These are phyloP conservation scores for Geranium brycei DNA, from an alignment of 345 rosid genomes.

Conservation along the genomic window DNA sequence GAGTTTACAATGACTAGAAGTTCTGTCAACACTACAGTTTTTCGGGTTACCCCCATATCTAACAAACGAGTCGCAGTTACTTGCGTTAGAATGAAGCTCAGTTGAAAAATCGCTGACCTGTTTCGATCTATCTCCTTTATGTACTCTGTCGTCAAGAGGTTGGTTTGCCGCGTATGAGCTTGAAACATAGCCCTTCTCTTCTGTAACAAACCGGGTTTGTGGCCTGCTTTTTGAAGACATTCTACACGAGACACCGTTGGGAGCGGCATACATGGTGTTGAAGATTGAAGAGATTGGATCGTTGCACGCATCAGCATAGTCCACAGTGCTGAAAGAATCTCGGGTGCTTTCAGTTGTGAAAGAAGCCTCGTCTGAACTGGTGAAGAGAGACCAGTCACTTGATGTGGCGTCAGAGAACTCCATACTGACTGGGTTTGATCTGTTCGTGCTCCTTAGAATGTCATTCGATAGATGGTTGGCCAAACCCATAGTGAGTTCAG, in stretches of 20 bases:
- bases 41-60: slow-evolving; percentile 30
- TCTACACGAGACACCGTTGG: slow-evolving; percentile 37
- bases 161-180: slow-evolving; percentile 25
- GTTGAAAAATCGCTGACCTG: slow-evolving; percentile 19
- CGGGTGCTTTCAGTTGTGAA: slow-evolving; percentile 79
- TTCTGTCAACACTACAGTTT: slow-evolving; percentile 20
- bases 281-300: slow-evolving; percentile 39
- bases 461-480: slow-evolving; percentile 11
- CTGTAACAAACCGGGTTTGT: slow-evolving; percentile 36
- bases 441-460: slow-evolving; percentile 14
- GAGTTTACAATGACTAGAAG: slow-evolving; percentile 1
- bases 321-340: slow-evolving; percentile 70
- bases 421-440: not conserved
- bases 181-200: slow-evolving; percentile 32
- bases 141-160: slow-evolving; percentile 7
- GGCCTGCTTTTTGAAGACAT: slow-evolving; percentile 34
- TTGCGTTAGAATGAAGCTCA: slow-evolving; percentile 10
- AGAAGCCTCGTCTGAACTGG: slow-evolving; percentile 85
- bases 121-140: slow-evolving; percentile 12
- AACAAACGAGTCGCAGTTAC: slow-evolving; percentile 28
- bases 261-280: slow-evolving; percentile 24
- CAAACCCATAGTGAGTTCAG: slow-evolving; percentile 7
- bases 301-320: slow-evolving; percentile 45
- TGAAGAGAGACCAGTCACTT: slow-evolving; percentile 75
- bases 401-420: slow-evolving; percentile 56